Base-by-base conservation (phyloP, 495 filamentous ascomycete species). In the Thermothielavioides terrestris region DNA sequence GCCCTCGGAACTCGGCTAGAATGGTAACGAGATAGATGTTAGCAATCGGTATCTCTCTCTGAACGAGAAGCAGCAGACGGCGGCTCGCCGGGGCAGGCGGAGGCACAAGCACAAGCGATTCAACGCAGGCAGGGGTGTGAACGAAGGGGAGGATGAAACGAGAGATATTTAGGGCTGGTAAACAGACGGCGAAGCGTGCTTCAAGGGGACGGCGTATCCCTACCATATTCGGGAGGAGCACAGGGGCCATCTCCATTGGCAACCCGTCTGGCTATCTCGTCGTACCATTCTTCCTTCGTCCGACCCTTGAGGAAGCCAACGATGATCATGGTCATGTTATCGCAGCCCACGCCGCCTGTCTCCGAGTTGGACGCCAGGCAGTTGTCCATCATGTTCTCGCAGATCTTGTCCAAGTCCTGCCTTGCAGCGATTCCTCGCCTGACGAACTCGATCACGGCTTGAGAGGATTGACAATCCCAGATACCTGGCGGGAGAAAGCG, bases 371-470 rank as follows among this genome's bases (percentile, higher is more conserved):
- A 89, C 25, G 92, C 87, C 46, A 97, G 78, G 65, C 92, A 98
- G 70, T 97, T 98, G 73, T 97, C 90, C 92, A 98, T 98, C 89
- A 98, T 94, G 73, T 98, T 98, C 74, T 98, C 92, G 69, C 89
- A 95, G 60, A 98, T 96, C 60, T 84, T 82, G 41, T 86, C 79
- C 17, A 98, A 78, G 26, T 90, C 83, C 70, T 98, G 92, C 74
- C 94, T 92, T 17, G 89, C 90, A 18, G 88, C 88, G 64, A 98
- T 94, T 31, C 92, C 94, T 55, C 94, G 81, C 60, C 92, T 80
- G 55, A 97, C 94, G 62, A 97, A 98, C 62, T 98, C 92, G 47
- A 97, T 78, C 15, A 97, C 94, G 22, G 89, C 85, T 71, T 98
- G 92, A 41, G 94, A 97, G 48, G 92, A 94, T 64, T 96, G 90